These are phyloP conservation scores for Lyophyllum shimeji DNA, from an alignment of 768 basidiomycete species.

Conservation along the genomic window DNA sequence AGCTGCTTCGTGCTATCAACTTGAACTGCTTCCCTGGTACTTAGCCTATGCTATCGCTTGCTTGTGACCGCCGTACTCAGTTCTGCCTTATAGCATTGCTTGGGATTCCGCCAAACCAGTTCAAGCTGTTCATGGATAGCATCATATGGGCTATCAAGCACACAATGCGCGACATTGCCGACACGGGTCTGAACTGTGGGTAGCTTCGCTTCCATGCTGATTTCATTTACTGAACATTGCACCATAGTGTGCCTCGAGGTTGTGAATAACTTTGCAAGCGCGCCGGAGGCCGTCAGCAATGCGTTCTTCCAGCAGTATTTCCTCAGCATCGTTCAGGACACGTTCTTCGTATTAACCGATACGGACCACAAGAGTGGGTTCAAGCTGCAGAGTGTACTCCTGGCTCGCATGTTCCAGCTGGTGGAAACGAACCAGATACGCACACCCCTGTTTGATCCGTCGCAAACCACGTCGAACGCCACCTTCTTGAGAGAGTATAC, in stretches of 20 bases:
- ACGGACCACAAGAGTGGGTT: slow-evolving; percentile 99
- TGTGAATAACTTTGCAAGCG: slow-evolving; percentile 87
- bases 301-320: slow-evolving; percentile 97
- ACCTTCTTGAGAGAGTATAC: slow-evolving; percentile 84
- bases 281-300: slow-evolving; percentile 77
- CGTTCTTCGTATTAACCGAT: slow-evolving; percentile 96
- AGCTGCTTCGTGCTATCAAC: slow-evolving; percentile 90
- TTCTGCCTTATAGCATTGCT: slow-evolving; percentile 61
- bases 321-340: slow-evolving; percentile 90
- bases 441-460: slow-evolving; percentile 82
- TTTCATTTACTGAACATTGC: slow-evolving; percentile 5
- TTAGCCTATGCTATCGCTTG: not conserved
- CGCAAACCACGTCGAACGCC: slow-evolving; percentile 72
- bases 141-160: slow-evolving; percentile 99
- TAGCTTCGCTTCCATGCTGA: slow-evolving; percentile 11
- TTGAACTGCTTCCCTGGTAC: slow-evolving; percentile 92
- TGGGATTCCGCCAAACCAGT: slow-evolving; percentile 84
- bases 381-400: slow-evolving; percentile 90
- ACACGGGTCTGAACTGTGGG: slow-evolving; percentile 80
- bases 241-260: slow-evolving; percentile 84
- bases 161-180: slow-evolving; percentile 97
- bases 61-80: slow-evolving; percentile 1
- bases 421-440: slow-evolving; percentile 80
- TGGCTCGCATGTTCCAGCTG: slow-evolving; percentile 91
- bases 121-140: slow-evolving; percentile 98